phyloP scores from a whole-genome alignment of 345 rosid species.

The Litchi chinensis region DNA sequence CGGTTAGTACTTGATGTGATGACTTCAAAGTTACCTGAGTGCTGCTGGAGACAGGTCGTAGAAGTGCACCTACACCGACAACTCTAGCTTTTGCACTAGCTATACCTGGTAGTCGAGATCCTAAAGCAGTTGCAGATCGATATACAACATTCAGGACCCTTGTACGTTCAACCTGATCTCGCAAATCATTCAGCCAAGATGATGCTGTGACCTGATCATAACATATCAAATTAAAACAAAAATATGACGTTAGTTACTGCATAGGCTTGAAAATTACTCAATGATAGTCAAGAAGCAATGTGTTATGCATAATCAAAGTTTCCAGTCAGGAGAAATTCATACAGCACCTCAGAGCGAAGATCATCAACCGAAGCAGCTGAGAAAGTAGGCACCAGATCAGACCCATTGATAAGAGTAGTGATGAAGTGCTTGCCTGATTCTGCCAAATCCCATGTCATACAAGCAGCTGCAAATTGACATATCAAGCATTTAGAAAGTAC shows the following conservation, averaged over 20 bases:
- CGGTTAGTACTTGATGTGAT: background rate
- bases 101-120: constrained; percentile 88
- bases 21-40: constrained; percentile 62
- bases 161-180: constrained; percentile 87
- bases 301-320: background rate
- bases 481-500: constrained; percentile 27
- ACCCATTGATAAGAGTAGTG: constrained; percentile 81
- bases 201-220: constrained; percentile 81
- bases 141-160: constrained; percentile 88
- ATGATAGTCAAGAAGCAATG: background rate
- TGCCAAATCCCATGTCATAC: constrained; percentile 99
- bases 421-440: constrained; percentile 95
- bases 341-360: constrained; percentile 85
- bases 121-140: constrained; percentile 92
- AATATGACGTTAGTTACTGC: background rate
- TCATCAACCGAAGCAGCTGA: constrained; percentile 90
- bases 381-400: constrained; percentile 94
- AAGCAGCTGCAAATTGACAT: constrained; percentile 73
- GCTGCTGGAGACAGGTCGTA: constrained; percentile 84
- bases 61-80: constrained; percentile 91
- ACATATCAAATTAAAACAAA: constrained; percentile 18
- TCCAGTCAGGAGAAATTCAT: constrained; percentile 11
- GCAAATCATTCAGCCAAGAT: constrained; percentile 92
- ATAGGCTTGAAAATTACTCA: background rate
- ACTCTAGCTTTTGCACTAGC: constrained; percentile 96